Evolutionary conservation across 2,329 filamentous ascomycete species (phyloP).

Genomic region (Fusarium sp.): DNA sequence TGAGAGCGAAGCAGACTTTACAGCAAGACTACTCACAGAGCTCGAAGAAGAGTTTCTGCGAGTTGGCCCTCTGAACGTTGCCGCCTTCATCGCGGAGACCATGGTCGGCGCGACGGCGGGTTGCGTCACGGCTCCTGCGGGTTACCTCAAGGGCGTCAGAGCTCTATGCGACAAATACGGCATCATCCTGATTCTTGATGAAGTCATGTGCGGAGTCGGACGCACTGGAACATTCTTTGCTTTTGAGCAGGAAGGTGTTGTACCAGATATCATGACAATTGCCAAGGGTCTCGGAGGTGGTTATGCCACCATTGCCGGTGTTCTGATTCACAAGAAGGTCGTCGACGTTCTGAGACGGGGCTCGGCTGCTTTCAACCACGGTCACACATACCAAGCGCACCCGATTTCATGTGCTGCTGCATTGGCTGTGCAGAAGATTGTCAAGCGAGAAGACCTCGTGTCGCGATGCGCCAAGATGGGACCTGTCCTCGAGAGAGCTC

Average conservation of each 20-base stretch:
- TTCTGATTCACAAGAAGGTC: conserved; percentile 58
- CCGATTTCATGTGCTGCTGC: conserved; percentile 53
- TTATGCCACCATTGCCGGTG: conserved; percentile 66
- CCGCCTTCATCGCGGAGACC: conserved; percentile 61
- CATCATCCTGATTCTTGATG: conserved; percentile 63
- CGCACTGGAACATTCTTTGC: conserved; percentile 70
- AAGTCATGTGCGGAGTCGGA: conserved; percentile 76
- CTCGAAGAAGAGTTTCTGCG: conserved; percentile 58
- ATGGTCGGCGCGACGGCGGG: conserved; percentile 61
- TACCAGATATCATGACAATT: conserved; percentile 68
- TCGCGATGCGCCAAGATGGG: conserved; percentile 21
- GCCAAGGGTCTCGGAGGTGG: conserved; percentile 71
- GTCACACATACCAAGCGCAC: conserved; percentile 65
- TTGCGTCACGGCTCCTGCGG: conserved; percentile 60
- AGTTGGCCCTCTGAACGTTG: conserved; percentile 54
- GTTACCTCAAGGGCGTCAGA: conserved; percentile 63
- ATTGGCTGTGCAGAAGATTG: conserved; percentile 55
- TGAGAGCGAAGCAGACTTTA: conserved; percentile 18
- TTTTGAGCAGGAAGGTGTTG: conserved; percentile 57
- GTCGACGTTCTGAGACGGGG: conserved; percentile 22
- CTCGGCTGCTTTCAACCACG: conserved; percentile 60
- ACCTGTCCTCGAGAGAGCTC: neutral
- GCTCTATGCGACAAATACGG: conserved; percentile 64
- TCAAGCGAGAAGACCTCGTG: conserved; percentile 50
- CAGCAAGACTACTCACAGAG: conserved; percentile 43